Percentiles rank a stretch among this genome's conserved stretches.
Conservation (phyloP, 352 stramenopile species). For the Phytophthora citrophthora region DNA sequence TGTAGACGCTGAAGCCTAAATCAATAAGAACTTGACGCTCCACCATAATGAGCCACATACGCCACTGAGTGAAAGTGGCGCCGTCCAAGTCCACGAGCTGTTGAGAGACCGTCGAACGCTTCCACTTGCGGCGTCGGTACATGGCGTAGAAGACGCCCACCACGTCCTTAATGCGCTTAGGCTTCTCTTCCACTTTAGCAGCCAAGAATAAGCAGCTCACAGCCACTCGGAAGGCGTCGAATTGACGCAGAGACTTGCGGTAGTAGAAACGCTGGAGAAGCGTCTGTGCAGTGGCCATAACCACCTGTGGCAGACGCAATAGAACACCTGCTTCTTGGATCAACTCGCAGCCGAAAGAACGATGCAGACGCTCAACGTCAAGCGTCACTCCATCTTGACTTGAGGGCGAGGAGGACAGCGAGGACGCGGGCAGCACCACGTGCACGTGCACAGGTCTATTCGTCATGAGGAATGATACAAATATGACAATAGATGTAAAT, state of each 20-base stretch:
- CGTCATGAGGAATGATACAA: slow-evolving; percentile 18
- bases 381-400: slow-evolving; percentile 44
- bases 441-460: slow-evolving; percentile 33
- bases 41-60: slow-evolving; percentile 87
- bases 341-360: slow-evolving; percentile 90
- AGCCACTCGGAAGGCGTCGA: slow-evolving; percentile 91
- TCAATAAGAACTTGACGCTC: slow-evolving; percentile 93
- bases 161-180: slow-evolving; percentile 82
- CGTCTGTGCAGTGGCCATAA: slow-evolving; percentile 91
- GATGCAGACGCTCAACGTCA: slow-evolving; percentile 56
- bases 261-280: slow-evolving; percentile 93
- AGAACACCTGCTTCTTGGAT: slow-evolving; percentile 91
- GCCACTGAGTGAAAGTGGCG: slow-evolving; percentile 71
- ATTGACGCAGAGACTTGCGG: slow-evolving; percentile 81
- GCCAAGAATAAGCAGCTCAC: slow-evolving; percentile 91
- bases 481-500: slow-evolving; percentile 22
- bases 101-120: slow-evolving; percentile 46
- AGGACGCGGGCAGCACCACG: slow-evolving; percentile 55
- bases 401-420: slow-evolving; percentile 60
- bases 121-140: slow-evolving; percentile 72
- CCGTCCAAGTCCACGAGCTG: slow-evolving; percentile 77
- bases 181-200: slow-evolving; percentile 90
- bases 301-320: slow-evolving; percentile 87
- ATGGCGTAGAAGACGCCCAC: slow-evolving; percentile 91
- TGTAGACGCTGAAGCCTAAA: slow-evolving; percentile 93